Conservation (phyloP, 2,329 filamentous ascomycete genomes). For the Fusarium sp. region DNA sequence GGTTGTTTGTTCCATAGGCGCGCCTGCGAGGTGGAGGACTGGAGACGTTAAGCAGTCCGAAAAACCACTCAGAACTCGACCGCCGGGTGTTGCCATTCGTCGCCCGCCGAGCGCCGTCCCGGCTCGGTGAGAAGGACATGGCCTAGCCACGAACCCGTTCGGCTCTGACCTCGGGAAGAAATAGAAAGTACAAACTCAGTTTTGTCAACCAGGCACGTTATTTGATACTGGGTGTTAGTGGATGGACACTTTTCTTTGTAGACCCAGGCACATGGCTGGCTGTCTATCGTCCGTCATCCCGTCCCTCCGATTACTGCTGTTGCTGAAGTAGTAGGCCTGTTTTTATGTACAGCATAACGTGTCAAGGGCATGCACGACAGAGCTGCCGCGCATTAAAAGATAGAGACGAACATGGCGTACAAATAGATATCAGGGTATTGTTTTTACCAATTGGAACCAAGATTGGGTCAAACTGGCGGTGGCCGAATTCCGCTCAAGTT, state of each 20-base stretch:
- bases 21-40: slow-evolving; percentile 35
- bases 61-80: slow-evolving; percentile 31
- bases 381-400: slow-evolving; percentile 14
- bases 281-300: slow-evolving; percentile 32
- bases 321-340: slow-evolving; percentile 6
- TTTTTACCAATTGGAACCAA: neutral
- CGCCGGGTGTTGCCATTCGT: slow-evolving; percentile 8
- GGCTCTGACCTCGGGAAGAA: slow-evolving; percentile 37
- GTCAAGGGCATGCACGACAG: slow-evolving; percentile 38
- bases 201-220: slow-evolving; percentile 16
- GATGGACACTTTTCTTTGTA: slow-evolving; percentile 16
- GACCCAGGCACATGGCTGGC: slow-evolving; percentile 28
- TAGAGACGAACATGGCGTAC: neutral
- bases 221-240: slow-evolving; percentile 30
- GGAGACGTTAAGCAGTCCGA: slow-evolving; percentile 11
- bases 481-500: slow-evolving; percentile 23
- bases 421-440: slow-evolving; percentile 1
- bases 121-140: slow-evolving; percentile 44
- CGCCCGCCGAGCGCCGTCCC: slow-evolving; percentile 6
- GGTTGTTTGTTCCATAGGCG: slow-evolving; percentile 38
- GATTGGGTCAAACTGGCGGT: slow-evolving; percentile 1
- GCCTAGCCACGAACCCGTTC: slow-evolving; percentile 20
- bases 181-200: slow-evolving; percentile 15
- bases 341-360: slow-evolving; percentile 1
- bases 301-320: slow-evolving; percentile 26